Evolutionary conservation across 2,329 filamentous ascomycete species (phyloP).

Genomic region (Fusarium sacchari): DNA sequence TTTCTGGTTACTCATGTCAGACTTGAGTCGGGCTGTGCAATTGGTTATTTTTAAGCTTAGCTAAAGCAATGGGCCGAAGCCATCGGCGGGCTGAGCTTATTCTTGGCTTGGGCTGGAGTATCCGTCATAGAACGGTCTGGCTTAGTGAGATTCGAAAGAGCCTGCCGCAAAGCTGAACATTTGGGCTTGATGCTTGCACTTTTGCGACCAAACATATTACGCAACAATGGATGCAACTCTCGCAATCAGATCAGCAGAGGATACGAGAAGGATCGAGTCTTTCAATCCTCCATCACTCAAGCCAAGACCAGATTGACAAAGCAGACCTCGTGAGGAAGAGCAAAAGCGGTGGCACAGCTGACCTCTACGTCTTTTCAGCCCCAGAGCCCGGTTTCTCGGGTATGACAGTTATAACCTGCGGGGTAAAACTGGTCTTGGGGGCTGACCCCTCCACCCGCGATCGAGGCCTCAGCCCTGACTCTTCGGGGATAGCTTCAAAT

Average conservation of each 20-base stretch:
- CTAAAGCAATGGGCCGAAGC: background rate
- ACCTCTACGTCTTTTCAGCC: slow-evolving; percentile 9
- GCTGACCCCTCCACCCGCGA: background rate
- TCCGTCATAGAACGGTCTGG: background rate
- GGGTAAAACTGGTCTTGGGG: slow-evolving; percentile 6
- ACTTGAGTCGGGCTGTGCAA: background rate
- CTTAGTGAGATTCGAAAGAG: background rate
- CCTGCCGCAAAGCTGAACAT: background rate
- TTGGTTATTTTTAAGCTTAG: background rate
- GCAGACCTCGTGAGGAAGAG: background rate
- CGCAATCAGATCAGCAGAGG: background rate
- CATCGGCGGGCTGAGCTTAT: background rate
- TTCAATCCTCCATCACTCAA: background rate
- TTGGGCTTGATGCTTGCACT: background rate
- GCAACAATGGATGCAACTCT: background rate
- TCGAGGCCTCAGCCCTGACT: slow-evolving; percentile 18
- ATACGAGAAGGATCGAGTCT: slow-evolving; percentile 22
- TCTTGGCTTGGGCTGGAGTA: background rate
- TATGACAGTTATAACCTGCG: background rate
- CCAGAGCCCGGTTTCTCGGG: slow-evolving; percentile 6
- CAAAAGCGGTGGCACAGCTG: slow-evolving; percentile 27
- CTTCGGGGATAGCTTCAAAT: background rate
- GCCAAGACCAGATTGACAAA: background rate
- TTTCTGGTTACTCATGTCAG: too few relatives aligned
- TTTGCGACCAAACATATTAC: background rate